Percentiles rank a stretch among this genome's conserved stretches.
Conservation (phyloP, 1,284 basidiomycete species). For the Neonothopanus nambi region DNA sequence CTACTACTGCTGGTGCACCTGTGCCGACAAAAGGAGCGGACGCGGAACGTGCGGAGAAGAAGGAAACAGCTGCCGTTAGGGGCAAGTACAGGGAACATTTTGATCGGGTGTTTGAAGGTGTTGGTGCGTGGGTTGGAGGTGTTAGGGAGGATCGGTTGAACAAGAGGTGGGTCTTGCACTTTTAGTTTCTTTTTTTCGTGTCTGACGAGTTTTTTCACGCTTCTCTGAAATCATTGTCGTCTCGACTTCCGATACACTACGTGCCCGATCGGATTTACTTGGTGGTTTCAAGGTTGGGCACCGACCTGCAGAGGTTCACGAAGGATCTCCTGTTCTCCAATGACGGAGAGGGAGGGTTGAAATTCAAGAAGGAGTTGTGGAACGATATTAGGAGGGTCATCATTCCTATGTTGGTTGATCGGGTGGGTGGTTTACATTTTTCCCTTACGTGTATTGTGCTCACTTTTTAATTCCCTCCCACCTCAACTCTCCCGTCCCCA, state of each 20-base stretch:
- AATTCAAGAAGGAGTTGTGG: constrained; percentile 91
- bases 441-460: no score
- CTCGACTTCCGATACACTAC: no score
- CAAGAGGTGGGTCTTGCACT: constrained; percentile 38
- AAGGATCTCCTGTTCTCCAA: constrained; percentile 77
- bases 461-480: not conserved
- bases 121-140: constrained; percentile 78
- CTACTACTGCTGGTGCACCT: not conserved
- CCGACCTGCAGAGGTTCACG: constrained; percentile 55
- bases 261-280: no score
- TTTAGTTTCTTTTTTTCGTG: not conserved
- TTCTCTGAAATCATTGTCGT: no score
- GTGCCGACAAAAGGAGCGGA: not conserved
- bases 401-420: constrained; percentile 75
- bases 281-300: not conserved
- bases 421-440: constrained; percentile 50
- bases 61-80: constrained; percentile 16
- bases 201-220: not conserved
- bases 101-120: constrained; percentile 74
- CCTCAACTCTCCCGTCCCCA: constrained; percentile 26
- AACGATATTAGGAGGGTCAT: constrained; percentile 82
- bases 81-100: constrained; percentile 87
- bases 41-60: not conserved
- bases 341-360: constrained; percentile 82
- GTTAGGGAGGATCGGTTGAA: constrained; percentile 88